These are phyloP conservation scores for Colletotrichum gigasporum DNA, from an alignment of 2,329 filamentous ascomycete species.

Conservation along the genomic window DNA sequence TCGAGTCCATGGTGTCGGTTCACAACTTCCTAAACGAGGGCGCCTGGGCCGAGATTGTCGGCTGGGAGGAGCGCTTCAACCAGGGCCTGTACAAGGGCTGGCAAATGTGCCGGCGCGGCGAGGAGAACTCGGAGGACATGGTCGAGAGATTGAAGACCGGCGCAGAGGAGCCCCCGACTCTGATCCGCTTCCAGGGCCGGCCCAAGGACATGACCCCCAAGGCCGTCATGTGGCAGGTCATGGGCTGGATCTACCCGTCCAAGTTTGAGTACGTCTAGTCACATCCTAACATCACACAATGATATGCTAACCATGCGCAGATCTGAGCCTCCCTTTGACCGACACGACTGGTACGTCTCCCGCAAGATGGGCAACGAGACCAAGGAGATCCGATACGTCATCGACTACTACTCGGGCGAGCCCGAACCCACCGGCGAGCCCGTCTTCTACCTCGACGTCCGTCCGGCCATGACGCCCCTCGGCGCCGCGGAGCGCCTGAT, in stretches of 20 bases:
- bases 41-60: conserved; percentile 93
- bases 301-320: conserved; percentile 51
- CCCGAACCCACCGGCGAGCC: conserved; percentile 88
- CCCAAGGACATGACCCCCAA: conserved; percentile 93
- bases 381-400: conserved; percentile 90
- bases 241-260: conserved; percentile 81
- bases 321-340: conserved; percentile 89
- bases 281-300: too few relatives aligned
- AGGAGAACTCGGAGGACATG: conserved; percentile 64
- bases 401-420: conserved; percentile 92
- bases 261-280: conserved; percentile 73
- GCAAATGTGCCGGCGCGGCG: conserved; percentile 78
- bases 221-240: conserved; percentile 81
- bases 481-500: conserved; percentile 84
- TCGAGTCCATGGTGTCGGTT: conserved; percentile 96
- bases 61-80: conserved; percentile 89
- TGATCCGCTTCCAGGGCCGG: conserved; percentile 88
- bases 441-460: conserved; percentile 94
- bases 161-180: conserved; percentile 69
- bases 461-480: conserved; percentile 85
- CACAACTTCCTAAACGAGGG: conserved; percentile 99
- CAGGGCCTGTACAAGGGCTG: conserved; percentile 77
- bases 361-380: conserved; percentile 73
- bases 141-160: conserved; percentile 62
- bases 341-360: conserved; percentile 96